phyloP scores from a whole-genome alignment of 176 grass and related monocot genomes.

The Thalia dealbata region DNA sequence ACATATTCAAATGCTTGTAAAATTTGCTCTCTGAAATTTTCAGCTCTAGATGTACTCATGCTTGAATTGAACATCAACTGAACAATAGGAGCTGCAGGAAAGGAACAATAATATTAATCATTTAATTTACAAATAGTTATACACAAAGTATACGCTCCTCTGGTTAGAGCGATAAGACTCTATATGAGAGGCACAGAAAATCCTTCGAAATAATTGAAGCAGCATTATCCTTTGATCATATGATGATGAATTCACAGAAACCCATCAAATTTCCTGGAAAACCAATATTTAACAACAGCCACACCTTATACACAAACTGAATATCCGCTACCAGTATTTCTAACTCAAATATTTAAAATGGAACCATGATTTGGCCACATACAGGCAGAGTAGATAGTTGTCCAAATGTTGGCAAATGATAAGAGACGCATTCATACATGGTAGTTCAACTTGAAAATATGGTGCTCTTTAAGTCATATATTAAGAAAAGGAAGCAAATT shows the following conservation, averaged over 20 bases:
- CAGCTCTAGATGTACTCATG: conserved; percentile 63
- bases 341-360: neutral
- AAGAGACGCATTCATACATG: too few species aligned
- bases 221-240: neutral
- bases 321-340: neutral
- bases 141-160: too few species aligned
- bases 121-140: neutral
- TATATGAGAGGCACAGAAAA: neutral
- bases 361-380: neutral
- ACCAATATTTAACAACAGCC: neutral
- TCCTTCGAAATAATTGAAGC: neutral
- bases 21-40: conserved; percentile 75
- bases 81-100: conserved; percentile 57
- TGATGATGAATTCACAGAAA: neutral
- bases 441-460: too few species aligned
- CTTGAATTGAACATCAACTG: conserved; percentile 62
- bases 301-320: neutral
- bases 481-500: too few species aligned
- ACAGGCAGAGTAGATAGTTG: neutral
- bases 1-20: conserved; percentile 86
- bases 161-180: too few species aligned
- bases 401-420: too few species aligned
- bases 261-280: neutral
- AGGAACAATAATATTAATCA: neutral
- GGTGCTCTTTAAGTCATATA: too few species aligned